Conservation (phyloP, 441 rosid genomes). For the Isatis lusitanica region DNA sequence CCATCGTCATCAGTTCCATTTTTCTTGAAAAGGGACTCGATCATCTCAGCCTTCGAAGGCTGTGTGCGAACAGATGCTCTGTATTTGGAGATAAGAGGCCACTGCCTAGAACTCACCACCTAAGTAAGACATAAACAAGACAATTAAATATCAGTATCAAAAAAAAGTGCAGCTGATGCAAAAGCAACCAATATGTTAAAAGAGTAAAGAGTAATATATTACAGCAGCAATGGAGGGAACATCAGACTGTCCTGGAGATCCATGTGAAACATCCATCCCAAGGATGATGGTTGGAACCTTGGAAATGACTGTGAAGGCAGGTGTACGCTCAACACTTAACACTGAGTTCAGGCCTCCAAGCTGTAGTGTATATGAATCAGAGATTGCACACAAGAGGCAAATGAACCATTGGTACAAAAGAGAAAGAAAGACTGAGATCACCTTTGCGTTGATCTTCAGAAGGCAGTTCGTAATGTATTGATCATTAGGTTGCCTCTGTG, state of each 20-base stretch:
- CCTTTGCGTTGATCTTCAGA: slow-evolving; percentile 84
- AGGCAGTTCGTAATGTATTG: slow-evolving; percentile 70
- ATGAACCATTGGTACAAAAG: neutral
- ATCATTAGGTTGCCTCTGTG: slow-evolving; percentile 58
- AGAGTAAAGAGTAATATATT: slow-evolving; percentile 13
- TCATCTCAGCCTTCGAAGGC: slow-evolving; percentile 82
- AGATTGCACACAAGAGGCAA: neutral
- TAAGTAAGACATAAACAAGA: slow-evolving; percentile 6
- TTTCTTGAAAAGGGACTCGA: slow-evolving; percentile 59
- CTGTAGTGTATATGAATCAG: slow-evolving; percentile 38
- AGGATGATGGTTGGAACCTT: slow-evolving; percentile 71
- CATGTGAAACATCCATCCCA: slow-evolving; percentile 89
- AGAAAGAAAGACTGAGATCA: slow-evolving; percentile 11
- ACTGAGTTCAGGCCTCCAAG: slow-evolving; percentile 78
- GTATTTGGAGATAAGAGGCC: slow-evolving; percentile 82
- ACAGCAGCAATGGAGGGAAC: slow-evolving; percentile 86
- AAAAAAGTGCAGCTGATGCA: neutral
- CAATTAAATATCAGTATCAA: neutral
- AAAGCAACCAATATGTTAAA: neutral
- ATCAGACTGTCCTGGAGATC: slow-evolving; percentile 78
- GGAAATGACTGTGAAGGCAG: slow-evolving; percentile 62
- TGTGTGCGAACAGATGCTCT: slow-evolving; percentile 82
- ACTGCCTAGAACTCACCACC: slow-evolving; percentile 69
- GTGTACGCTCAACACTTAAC: slow-evolving; percentile 64
- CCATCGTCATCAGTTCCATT: slow-evolving; percentile 73